Base-by-base conservation (phyloP, 495 filamentous ascomycete genomes). In the Aspergillus olivimuriae region DNA sequence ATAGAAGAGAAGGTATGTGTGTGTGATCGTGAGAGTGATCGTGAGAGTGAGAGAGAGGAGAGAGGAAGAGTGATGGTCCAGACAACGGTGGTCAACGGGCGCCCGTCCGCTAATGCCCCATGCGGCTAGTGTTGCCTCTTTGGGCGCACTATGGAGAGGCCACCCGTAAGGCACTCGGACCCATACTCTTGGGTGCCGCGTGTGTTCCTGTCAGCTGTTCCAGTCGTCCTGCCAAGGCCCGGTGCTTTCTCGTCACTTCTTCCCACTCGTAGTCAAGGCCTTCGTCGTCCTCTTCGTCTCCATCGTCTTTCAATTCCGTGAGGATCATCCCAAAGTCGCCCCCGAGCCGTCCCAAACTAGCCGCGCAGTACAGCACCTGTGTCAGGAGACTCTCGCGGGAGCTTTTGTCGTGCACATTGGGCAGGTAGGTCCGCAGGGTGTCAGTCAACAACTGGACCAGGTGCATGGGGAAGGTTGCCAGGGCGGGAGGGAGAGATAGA, bases 331-430 rank as follows among this genome's bases (percentile, higher is more conserved):
- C 86, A 68, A 97, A 97, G 62, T 97, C 94, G 1, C 87, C 89
- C 5, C 94, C 94, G 1, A 97, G 66, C 20, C 94, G 77, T 4
- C 92, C 92, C 47, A 99, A 66, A 66, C 89, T 95, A 14, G 89
- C 89, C 2, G 90, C 89, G 51, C 91, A 96, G 66, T 97, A 99
- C 15, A 97, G 72, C 2, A 97, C 85, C 58, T 99, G 94, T 0
- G 90, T 99, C 2, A 97, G 66, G 43, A 99, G 66, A 55, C 87
- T 92, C 50, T 99, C 94, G 33, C 72, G 73, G 0, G 84, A 82
- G 31, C 79, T 76, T 32, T 81, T 81, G 55, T 97, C 91, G 50
- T 76, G 75, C 12, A 99, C 80, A 43, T 86, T 90, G 0, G 88
- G 85, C 4, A 97, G 71, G 65, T 97, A 97, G 14, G 63, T 62